Evolutionary conservation across 257 asterid species (phyloP).

Genomic region (Rauvolfia tetraphylla): DNA sequence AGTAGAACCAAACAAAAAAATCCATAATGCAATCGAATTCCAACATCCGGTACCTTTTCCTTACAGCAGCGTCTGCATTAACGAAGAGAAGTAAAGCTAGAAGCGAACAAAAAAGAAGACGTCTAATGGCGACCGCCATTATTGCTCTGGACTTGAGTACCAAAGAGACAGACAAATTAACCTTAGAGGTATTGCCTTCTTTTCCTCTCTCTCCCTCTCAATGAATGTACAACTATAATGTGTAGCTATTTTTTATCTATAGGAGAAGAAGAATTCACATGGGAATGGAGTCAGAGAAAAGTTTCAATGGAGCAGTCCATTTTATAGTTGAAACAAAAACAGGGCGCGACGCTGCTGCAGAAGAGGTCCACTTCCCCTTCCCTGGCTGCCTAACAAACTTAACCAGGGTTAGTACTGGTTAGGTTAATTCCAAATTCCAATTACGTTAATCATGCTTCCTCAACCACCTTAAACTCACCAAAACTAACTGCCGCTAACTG

Average conservation of each 20-base stretch:
- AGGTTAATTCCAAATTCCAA: not conserved
- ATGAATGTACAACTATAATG: not conserved
- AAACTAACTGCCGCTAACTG: conserved; percentile 13
- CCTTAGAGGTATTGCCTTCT: not conserved
- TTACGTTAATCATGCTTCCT: not conserved
- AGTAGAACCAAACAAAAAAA: too few relatives aligned
- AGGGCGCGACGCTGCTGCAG: conserved; percentile 7
- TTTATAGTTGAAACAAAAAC: conserved; percentile 36
- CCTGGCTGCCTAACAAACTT: conserved; percentile 16
- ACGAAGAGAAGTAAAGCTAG: conserved; percentile 30
- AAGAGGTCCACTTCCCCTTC: conserved; percentile 1
- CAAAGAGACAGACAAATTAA: conserved; percentile 1
- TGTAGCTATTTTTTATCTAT: not conserved
- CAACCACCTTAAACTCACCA: conserved; percentile 3
- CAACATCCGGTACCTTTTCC: conserved; percentile 37
- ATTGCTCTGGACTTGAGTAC: conserved; percentile 9
- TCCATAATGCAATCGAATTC: not conserved
- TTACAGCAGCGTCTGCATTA: conserved; percentile 29
- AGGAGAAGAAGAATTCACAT: conserved; percentile 8
- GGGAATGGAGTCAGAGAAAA: conserved; percentile 30
- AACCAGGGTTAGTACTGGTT: conserved; percentile 8
- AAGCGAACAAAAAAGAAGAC: conserved; percentile 26
- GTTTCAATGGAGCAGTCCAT: conserved; percentile 35
- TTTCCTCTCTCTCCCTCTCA: not conserved
- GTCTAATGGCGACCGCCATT: conserved; percentile 45